phyloP scores from a whole-genome alignment of 805 yeast species.

The Metschnikowia anglica region DNA sequence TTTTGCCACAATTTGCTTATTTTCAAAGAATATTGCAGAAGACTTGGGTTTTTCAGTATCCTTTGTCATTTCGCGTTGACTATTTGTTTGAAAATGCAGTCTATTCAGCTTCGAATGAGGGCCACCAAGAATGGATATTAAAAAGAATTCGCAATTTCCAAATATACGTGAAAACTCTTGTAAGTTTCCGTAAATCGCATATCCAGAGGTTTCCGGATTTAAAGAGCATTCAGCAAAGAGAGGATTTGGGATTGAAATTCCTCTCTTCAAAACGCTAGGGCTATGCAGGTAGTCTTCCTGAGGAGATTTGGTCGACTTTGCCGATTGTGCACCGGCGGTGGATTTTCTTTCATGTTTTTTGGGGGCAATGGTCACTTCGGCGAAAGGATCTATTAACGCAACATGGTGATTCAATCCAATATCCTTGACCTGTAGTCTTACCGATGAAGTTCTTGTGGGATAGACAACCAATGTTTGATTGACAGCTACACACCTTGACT shows the following conservation, averaged over 20 bases:
- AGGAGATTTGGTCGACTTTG: slow-evolving; percentile 17
- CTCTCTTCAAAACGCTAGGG: slow-evolving; percentile 49
- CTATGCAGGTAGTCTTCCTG: slow-evolving; percentile 29
- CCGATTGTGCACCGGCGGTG: slow-evolving; percentile 18
- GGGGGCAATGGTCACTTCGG: slow-evolving; percentile 81
- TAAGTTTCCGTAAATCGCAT: slow-evolving; percentile 47
- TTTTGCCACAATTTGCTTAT: slow-evolving; percentile 50
- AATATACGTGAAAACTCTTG: slow-evolving; percentile 36
- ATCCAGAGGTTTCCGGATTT: slow-evolving; percentile 22
- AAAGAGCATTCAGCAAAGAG: slow-evolving; percentile 23
- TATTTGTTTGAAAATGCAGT: slow-evolving; percentile 4
- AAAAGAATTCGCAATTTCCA: slow-evolving; percentile 43
- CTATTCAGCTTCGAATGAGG: slow-evolving; percentile 36
- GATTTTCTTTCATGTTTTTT: slow-evolving; percentile 30
- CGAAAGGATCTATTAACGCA: slow-evolving; percentile 57
- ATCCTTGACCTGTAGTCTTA: slow-evolving; percentile 52
- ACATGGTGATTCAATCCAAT: slow-evolving; percentile 43
- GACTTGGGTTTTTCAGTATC: slow-evolving; percentile 13
- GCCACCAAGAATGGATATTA: slow-evolving; percentile 52
- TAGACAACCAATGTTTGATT: slow-evolving; percentile 65
- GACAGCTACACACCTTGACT: slow-evolving; percentile 70
- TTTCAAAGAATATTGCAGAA: slow-evolving; percentile 27
- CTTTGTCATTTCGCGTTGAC: no score
- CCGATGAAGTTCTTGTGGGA: slow-evolving; percentile 59
- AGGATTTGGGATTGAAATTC: slow-evolving; percentile 55